phyloP scores from a whole-genome alignment of 805 yeast species.

The Priceomyces carsonii region DNA sequence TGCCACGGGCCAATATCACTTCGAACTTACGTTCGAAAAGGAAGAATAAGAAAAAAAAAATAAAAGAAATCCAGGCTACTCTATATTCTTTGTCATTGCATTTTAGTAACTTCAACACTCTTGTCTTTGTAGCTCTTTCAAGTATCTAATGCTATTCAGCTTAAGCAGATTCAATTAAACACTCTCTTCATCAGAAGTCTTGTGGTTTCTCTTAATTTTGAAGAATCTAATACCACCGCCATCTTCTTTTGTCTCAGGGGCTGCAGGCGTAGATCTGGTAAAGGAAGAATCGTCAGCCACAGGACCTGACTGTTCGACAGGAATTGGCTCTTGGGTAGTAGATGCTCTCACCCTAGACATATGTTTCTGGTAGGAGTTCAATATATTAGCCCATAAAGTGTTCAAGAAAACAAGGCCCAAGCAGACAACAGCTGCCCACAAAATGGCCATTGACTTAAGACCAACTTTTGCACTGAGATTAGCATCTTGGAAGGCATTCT shows the following conservation, averaged over 20 bases:
- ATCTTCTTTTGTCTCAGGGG: slow-evolving; percentile 32
- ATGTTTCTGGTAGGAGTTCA: slow-evolving; percentile 53
- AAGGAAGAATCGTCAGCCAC: slow-evolving; percentile 43
- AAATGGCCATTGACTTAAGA: slow-evolving; percentile 55
- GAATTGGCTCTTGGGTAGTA: slow-evolving; percentile 8
- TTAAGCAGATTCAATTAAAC: too few species aligned
- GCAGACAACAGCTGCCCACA: slow-evolving; percentile 70
- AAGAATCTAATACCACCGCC: slow-evolving; percentile 73
- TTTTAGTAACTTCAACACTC: too few species aligned
- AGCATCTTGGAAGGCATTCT: slow-evolving; percentile 58
- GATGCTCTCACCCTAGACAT: slow-evolving; percentile 36
- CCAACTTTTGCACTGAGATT: slow-evolving; percentile 52
- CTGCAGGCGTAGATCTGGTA: slow-evolving; percentile 35
- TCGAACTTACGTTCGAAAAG: too few species aligned
- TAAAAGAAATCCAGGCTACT: too few species aligned
- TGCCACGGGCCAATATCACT: too few species aligned
- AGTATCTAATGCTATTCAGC: too few species aligned
- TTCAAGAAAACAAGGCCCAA: slow-evolving; percentile 51
- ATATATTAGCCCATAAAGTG: slow-evolving; percentile 51
- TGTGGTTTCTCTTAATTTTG: slow-evolving; percentile 61
- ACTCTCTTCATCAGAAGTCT: slow-evolving; percentile 45
- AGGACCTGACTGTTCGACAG: slow-evolving; percentile 15
- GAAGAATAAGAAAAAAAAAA: too few species aligned
- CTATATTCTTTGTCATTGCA: too few species aligned
- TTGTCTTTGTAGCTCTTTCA: too few species aligned